These are phyloP conservation scores for Aureococcus anophagefferens DNA, from an alignment of 108 stramenopile species.

Conservation along the genomic window DNA sequence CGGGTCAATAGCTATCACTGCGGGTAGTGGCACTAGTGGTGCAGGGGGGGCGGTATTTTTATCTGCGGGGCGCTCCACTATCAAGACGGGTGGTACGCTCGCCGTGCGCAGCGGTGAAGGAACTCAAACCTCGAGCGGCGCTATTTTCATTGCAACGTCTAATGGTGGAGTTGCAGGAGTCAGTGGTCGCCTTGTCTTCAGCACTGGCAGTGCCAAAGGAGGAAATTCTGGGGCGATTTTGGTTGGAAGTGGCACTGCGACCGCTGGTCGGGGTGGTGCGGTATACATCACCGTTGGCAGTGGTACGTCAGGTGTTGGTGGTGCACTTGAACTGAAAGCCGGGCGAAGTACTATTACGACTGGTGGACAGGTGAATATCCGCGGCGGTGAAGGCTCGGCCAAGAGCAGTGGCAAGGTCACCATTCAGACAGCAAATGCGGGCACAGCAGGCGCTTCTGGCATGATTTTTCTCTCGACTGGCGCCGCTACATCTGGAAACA, in stretches of 20 bases:
- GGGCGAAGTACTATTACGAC: not conserved
- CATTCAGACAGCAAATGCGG: not conserved
- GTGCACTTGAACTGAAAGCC: not conserved
- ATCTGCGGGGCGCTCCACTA: not conserved
- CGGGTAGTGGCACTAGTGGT: not conserved
- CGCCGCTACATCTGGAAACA: not conserved
- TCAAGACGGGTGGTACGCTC: not conserved
- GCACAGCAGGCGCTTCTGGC: not conserved
- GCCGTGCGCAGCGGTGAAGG: not conserved
- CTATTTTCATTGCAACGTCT: not conserved
- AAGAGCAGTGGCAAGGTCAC: not conserved
- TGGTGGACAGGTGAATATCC: not conserved
- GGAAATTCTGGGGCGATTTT: not conserved
- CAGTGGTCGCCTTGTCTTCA: not conserved
- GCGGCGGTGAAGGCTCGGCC: not conserved
- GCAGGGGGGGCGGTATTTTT: not conserved
- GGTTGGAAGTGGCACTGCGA: not conserved
- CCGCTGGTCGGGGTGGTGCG: not conserved
- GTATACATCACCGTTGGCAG: conserved; percentile 1
- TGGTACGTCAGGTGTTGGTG: not conserved
- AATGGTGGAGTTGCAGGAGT: not conserved
- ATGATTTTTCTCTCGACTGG: not conserved
- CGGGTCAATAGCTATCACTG: not conserved
- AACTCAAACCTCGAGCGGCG: not conserved
- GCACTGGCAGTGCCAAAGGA: not conserved